These are phyloP conservation scores for Chaetothyriales sp. DNA, from an alignment of 2,329 filamentous ascomycete genomes.

Conservation along the genomic window DNA sequence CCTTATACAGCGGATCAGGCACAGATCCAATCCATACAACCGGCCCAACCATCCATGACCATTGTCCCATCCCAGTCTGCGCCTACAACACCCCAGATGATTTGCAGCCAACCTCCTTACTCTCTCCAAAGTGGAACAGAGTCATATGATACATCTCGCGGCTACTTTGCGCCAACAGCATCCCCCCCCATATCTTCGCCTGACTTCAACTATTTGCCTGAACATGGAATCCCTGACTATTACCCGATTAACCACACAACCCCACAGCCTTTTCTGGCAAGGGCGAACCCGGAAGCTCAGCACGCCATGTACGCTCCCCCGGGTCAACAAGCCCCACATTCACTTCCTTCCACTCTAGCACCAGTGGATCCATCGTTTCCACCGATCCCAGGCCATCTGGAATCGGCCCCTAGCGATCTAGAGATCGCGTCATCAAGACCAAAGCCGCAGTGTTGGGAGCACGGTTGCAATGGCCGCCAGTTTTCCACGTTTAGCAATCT, in stretches of 20 bases:
- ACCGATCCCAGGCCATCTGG: constrained; percentile 9
- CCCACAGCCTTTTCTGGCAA: not conserved
- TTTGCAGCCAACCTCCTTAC: not conserved
- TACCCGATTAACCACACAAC: not conserved
- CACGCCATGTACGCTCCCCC: not conserved
- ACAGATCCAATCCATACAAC: constrained; percentile 1
- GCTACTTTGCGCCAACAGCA: not conserved
- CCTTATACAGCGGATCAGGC: constrained; percentile 14
- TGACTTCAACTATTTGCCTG: not conserved
- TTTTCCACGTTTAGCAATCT: constrained; percentile 97
- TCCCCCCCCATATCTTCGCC: not conserved
- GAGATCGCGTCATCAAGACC: constrained; percentile 40
- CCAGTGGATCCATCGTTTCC: constrained; percentile 9
- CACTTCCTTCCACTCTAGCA: constrained; percentile 8
- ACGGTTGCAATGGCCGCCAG: constrained; percentile 87
- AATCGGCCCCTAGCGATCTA: constrained; percentile 13
- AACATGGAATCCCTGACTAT: not conserved
- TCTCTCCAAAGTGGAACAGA: not conserved
- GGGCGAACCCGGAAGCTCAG: not conserved
- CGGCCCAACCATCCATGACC: not conserved
- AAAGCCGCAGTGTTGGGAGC: constrained; percentile 95
- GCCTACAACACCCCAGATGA: not conserved
- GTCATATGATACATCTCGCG: not conserved
- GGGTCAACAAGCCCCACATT: not conserved
- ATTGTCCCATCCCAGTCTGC: not conserved